phyloP scores from a whole-genome alignment of 1,284 basidiomycete genomes.

The Boletellus deceptivus region DNA sequence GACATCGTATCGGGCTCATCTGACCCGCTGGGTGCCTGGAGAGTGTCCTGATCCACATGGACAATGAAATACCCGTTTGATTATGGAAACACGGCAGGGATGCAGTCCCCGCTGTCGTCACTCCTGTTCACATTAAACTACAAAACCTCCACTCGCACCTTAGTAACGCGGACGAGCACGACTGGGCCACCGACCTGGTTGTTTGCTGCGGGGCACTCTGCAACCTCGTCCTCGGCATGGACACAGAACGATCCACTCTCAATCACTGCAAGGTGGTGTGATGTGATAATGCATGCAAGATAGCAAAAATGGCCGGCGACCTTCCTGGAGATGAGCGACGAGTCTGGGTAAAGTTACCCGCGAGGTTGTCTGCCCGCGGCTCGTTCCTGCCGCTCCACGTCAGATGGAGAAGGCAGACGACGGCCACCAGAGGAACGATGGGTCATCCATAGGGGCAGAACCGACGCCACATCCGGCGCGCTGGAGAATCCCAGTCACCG shows the following conservation, averaged over 20 bases:
- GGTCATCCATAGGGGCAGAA: conserved; percentile 17
- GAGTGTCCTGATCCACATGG: conserved; percentile 26
- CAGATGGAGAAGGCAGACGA: conserved; percentile 14
- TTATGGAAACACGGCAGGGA: conserved; percentile 3
- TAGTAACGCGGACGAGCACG: conserved; percentile 1
- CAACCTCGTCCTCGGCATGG: conserved; percentile 6
- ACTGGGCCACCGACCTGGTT: conserved; percentile 15
- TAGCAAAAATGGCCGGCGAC: conserved; percentile 2
- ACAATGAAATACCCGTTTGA: conserved; percentile 5
- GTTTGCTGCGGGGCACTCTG: background rate
- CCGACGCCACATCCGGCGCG: conserved; percentile 14
- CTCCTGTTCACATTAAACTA: conserved; percentile 2
- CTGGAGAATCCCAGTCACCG: conserved; percentile 21
- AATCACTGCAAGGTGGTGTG: conserved; percentile 16
- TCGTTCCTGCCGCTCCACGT: conserved; percentile 12
- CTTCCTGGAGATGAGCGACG: conserved; percentile 5
- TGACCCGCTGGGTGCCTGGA: conserved; percentile 4
- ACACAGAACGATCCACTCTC: conserved; percentile 2
- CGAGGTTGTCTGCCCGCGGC: conserved; percentile 13
- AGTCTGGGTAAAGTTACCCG: conserved; percentile 9
- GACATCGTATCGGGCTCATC: conserved; percentile 2
- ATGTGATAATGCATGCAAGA: background rate
- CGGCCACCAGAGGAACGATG: conserved; percentile 6
- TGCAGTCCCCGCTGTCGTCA: conserved; percentile 3
- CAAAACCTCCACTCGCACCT: conserved; percentile 7